These are phyloP conservation scores for Hyparrhenia diplandra DNA, from an alignment of 176 grass and related monocot genomes.

Conservation along the genomic window DNA sequence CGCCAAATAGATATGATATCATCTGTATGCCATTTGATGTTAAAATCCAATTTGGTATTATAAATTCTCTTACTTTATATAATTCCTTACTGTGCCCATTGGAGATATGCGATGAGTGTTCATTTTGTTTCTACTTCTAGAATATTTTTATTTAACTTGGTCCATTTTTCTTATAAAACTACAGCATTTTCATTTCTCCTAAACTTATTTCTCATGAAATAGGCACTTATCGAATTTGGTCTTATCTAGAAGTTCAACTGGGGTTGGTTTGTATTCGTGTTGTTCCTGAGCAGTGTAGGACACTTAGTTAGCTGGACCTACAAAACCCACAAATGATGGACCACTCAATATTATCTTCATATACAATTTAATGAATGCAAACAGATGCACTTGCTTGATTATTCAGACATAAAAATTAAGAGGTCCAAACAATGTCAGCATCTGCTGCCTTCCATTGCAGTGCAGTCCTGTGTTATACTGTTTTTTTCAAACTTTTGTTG, in stretches of 20 bases:
- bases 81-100: too few species aligned
- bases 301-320: not conserved
- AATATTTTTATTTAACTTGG: too few species aligned
- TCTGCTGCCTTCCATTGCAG: not conserved
- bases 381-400: not conserved
- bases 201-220: too few species aligned
- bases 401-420: constrained; percentile 4
- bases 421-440: not conserved
- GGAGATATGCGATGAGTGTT: too few species aligned
- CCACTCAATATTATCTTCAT: not conserved
- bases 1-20: too few species aligned
- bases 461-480: not conserved
- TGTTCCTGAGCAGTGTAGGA: not conserved
- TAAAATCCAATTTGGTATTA: too few species aligned
- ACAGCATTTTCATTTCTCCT: not conserved
- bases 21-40: too few species aligned
- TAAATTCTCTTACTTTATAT: too few species aligned
- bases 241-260: not conserved
- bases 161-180: too few species aligned
- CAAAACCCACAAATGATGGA: not conserved
- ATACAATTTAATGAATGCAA: not conserved
- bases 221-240: not conserved
- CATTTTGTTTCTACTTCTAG: too few species aligned
- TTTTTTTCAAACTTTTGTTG: not conserved
- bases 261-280: not conserved